Base-by-base conservation (phyloP, 176 grass and related monocot genomes). In the Chrysopogon serrulatus region DNA sequence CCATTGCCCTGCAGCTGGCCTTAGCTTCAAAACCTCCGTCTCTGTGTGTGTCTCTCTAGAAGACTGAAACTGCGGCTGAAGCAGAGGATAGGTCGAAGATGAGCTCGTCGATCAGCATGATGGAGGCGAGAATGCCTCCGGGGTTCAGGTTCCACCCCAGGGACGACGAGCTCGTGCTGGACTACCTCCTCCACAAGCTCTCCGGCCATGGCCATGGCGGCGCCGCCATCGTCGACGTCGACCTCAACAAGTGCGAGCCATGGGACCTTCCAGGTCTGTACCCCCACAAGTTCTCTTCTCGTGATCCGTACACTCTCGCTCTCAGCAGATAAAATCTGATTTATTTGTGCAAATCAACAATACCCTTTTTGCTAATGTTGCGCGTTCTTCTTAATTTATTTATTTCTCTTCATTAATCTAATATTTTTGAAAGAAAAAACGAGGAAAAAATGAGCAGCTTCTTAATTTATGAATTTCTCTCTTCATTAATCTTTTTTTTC, bases 111-210 rank as follows among this genome's bases (percentile, higher is more conserved):
- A 84, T 97, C 42, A 90, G 87, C 77, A 94, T 90, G 87, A 56
- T 92, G 94, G 94, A 94, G 91, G 89, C 91, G 13, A 89, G 85
- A 40, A 71, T 97, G 90, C 90, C 95, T 26, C 88, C 95, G 10
- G 95, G 95, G n/a, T 97, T 97, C 76, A 79, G 92, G n/a, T 97
- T 97, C 92, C 92, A 97, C 86, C 95, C 95, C 0, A 82, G 84
- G 48, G 95, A 97, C 42, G 95, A 94, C 27, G 95, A 97, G 84
- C 90, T 97, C 3, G 84, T 97, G n/a, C 65, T 89, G 10, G 90
- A 97, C 81, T 97, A 92, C 88, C 90, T 97, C 32, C 82, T 61
- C 26, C 77, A 81, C 51, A 97, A 88, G 83, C 80, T 97, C 80
- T 61, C 83, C 32, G 81, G 86, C 34, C 67, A 39, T 19, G 39